Base-by-base conservation (phyloP, 441 rosid species). In the Eruca vesicaria region DNA sequence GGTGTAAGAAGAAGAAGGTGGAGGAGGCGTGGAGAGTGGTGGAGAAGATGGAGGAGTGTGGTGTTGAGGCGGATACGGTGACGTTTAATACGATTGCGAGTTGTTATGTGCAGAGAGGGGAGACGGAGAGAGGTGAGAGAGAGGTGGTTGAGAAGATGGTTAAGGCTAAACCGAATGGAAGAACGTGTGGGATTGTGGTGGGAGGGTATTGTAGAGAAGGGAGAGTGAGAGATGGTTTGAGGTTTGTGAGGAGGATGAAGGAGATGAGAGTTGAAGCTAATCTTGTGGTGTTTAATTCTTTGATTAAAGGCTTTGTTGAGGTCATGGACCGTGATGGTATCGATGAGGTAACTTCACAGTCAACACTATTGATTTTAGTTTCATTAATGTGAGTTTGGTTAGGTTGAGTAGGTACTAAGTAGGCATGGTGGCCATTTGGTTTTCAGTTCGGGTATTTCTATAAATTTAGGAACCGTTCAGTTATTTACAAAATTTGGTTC, bases 191-290 rank as follows among this genome's bases (percentile, higher is more conserved):
- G 74, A 86, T 87, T n/a, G 80, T 87, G 58, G 55, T 87, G 11
- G 83, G 81, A 38, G 94, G 94, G 50, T 86, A 87, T 65, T 80
- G 83, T 52, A 86, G 85, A 72, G 94, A 86, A 78, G 85, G 86
- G 36, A 83, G 71, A 72, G 80, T 84, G 70, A 79, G 78, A 64
- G 89, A 82, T 63, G 94, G 89, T 32, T 74, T 87, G 81, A 87
- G 86, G 70, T 89, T 87, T 67, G 78, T 81, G 56, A 29, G 77
- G 70, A 82, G 70, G 81, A 89, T 84, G 91, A 84, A 82, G 73
- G 82, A 82, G 67, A 78, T 72, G 14, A 43, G 87, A 63, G 84
- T 89, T 73, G 81, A 77, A 59, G 91, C 88, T 0, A 89, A 87
- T 76, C 85, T 86, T 15, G 87, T 87, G 21, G 81, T 87, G 16